Evolutionary conservation across 2,329 filamentous ascomycete species (phyloP).

Genomic region (Colletotrichum aenigma): DNA sequence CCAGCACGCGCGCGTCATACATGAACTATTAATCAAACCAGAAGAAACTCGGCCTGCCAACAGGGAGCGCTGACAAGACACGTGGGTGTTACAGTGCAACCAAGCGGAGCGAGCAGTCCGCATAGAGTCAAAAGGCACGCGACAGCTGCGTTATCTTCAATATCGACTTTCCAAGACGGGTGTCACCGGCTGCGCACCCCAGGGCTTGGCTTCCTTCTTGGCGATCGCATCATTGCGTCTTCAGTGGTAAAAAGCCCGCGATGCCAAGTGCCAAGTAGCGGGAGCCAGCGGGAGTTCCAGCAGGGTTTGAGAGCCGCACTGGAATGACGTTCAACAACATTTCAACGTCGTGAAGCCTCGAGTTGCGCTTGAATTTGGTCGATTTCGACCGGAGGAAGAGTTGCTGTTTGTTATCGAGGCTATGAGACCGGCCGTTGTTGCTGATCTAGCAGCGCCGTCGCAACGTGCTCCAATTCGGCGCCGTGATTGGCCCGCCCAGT

Average conservation of each 20-base stretch:
- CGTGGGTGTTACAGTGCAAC: neutral
- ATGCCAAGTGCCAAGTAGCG: conserved; percentile 20
- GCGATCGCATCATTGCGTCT: neutral
- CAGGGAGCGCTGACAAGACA: neutral
- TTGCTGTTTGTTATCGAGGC: neutral
- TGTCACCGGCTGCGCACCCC: neutral
- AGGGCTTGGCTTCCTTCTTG: conserved; percentile 5
- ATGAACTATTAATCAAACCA: neutral
- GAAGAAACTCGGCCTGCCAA: neutral
- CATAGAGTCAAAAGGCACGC: conserved; percentile 10
- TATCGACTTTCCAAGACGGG: neutral
- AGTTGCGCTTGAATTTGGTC: too few species aligned
- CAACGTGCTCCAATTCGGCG: neutral
- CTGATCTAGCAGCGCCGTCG: neutral
- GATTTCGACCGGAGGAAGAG: neutral
- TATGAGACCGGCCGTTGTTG: neutral
- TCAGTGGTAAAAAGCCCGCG: neutral
- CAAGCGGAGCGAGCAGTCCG: neutral
- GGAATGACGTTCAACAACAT: neutral
- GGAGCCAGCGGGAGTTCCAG: conserved; percentile 6
- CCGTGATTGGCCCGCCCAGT: neutral
- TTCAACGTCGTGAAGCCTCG: neutral
- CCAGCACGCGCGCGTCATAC: neutral
- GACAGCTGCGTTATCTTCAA: neutral
- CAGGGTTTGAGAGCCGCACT: conserved; percentile 7